These are phyloP conservation scores for Lactifluus rugatus DNA, from an alignment of 768 basidiomycete genomes.

Conservation along the genomic window DNA sequence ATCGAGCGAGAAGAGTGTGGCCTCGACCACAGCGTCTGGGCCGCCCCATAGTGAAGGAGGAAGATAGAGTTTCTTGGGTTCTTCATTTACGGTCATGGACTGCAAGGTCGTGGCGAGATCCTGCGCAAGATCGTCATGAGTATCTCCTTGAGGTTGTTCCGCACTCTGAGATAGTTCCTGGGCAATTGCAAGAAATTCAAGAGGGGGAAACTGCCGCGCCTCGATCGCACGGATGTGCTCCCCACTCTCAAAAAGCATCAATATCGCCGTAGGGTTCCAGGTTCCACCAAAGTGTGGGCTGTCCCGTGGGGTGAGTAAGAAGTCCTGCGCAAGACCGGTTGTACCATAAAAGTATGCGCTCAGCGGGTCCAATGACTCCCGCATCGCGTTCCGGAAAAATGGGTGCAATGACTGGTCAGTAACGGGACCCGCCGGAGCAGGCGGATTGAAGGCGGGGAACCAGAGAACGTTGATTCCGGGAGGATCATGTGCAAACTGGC, in stretches of 20 bases:
- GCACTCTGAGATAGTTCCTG: not conserved
- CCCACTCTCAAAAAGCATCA: constrained; percentile 48
- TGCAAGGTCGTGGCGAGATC: constrained; percentile 37
- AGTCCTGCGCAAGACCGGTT: constrained; percentile 60
- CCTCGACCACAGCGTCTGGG: constrained; percentile 32
- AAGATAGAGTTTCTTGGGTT: constrained; percentile 30
- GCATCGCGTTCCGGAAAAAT: constrained; percentile 52
- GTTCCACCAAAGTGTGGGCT: constrained; percentile 60
- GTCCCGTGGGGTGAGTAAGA: constrained; percentile 58
- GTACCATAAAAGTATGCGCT: constrained; percentile 51
- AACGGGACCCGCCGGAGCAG: constrained; percentile 31
- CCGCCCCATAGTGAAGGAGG: constrained; percentile 33
- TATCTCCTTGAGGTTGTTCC: not conserved
- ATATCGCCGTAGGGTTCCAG: constrained; percentile 59
- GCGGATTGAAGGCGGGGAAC: constrained; percentile 54
- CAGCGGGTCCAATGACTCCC: constrained; percentile 42
- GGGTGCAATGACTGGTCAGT: constrained; percentile 25
- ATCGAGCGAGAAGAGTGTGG: constrained; percentile 38
- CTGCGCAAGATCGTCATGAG: constrained; percentile 23
- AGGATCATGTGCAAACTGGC: constrained; percentile 42
- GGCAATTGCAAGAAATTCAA: constrained; percentile 23
- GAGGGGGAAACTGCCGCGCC: constrained; percentile 66
- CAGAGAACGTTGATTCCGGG: constrained; percentile 60
- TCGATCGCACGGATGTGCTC: constrained; percentile 43
- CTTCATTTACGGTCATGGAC: constrained; percentile 30